Base-by-base conservation (phyloP, 805 yeast genomes). In the Saturnispora dispora region DNA sequence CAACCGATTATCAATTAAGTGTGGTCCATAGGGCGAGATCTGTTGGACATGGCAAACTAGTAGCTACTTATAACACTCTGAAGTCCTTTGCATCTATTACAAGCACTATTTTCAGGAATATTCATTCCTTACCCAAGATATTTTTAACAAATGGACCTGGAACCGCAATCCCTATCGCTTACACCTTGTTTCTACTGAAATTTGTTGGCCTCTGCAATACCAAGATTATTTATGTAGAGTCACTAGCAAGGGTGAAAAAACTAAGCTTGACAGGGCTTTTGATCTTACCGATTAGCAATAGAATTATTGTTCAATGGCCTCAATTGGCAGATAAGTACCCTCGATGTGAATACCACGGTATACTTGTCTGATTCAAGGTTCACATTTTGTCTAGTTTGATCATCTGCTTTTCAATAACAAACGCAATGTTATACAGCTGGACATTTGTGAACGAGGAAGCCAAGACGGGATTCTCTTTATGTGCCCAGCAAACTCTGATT, bases 261-360 rank as follows among this genome's bases (percentile, higher is more conserved):
- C 72, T 93, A 48, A 88, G 96, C 61, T 67, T 89, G 32, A 81
- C 90, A 17, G 99, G 98, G 0, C 62, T 67, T 46, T 63, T 93
- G 18, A 62, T 91, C 13, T 71, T 85, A 55, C 88, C 88, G 3
- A 69, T 93, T 4, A 73, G 82, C 4, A 85, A 88, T 63, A 71
- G 90, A 22, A 85, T 93, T 54, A 61, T 93, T 1, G 98, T 93
- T 8, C 99, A 93, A 64, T 93, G 99, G 99, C 78, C 78, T 27
- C 71, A 73, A 27, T 70, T 93, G 51, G 72, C 75, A 7, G 55
- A 60, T 20, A 61, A 64, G 50, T 82, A 81, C 59, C 71, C 66
- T 6, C 66, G 87, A 51, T 78, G 88, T 1, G 95, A 87, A 60
- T 88, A 79, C 63, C 73, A 79, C 60, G 97, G 97, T 0, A 75